These are phyloP conservation scores for Parasarocladium wereldwijsianum DNA, from an alignment of 2,329 filamentous ascomycete species.

Conservation along the genomic window DNA sequence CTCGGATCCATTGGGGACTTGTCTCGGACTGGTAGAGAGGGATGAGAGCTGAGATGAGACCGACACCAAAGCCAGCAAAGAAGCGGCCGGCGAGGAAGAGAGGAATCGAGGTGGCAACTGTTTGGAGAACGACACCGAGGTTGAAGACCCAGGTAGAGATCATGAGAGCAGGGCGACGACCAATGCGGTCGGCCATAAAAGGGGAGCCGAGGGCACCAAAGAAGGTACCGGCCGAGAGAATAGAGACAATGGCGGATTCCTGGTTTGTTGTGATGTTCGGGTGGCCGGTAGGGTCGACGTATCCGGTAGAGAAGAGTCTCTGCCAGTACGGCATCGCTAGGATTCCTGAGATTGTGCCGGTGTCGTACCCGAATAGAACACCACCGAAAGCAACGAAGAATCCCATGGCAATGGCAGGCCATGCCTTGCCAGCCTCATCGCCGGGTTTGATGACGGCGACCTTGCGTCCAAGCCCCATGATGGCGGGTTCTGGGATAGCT, in stretches of 20 bases:
- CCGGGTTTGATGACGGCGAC: conserved; percentile 20
- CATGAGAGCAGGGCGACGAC: conserved; percentile 47
- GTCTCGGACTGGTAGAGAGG: conserved; percentile 61
- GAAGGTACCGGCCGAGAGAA: conserved; percentile 65
- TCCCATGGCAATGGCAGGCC: conserved; percentile 38
- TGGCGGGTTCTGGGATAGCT: too few relatives aligned
- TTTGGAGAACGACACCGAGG: conserved; percentile 51
- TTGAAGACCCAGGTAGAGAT: conserved; percentile 43
- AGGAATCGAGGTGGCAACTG: conserved; percentile 38
- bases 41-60: conserved; percentile 49
- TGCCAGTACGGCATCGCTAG: conserved; percentile 39
- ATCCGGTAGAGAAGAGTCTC: conserved; percentile 15
- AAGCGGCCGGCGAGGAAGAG: conserved; percentile 53
- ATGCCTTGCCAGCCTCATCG: conserved; percentile 34
- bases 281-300: conserved; percentile 11
- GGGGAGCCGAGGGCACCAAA: conserved; percentile 42
- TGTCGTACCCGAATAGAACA: conserved; percentile 38
- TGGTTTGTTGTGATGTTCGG: conserved; percentile 31
- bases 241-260: conserved; percentile 54
- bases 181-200: conserved; percentile 44
- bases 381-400: conserved; percentile 42
- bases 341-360: conserved; percentile 39
- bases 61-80: conserved; percentile 55
- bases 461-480: conserved; percentile 3
- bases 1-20: conserved; percentile 58